Evolutionary conservation across 2,329 filamentous ascomycete species (phyloP), one percentile per base, ranked within the genome.

Genomic region (Zarea fungicola): DNA sequence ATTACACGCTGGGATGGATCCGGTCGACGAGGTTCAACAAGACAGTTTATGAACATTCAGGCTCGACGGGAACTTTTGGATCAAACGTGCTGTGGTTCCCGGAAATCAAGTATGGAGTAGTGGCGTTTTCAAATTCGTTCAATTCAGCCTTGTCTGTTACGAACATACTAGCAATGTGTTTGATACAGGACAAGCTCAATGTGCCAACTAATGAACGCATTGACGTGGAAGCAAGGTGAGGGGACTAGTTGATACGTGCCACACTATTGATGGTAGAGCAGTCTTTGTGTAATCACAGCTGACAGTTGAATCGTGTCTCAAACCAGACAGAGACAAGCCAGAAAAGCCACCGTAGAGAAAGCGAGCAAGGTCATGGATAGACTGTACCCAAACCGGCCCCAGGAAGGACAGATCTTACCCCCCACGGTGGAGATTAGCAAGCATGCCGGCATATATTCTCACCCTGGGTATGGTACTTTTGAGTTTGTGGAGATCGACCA

Each of bases 1-100:
- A 22, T 21, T 47, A 47, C 19, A 32, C 29, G 10, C 34, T 47
- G 10, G 43, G 43, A n/a, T 47, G 43, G 43, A 14, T 10, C 6
- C 21, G 23, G 21, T 22, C n/a, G 6, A 13, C 25, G 10, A 37
- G 26, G 3, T 16, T 29, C 28, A 34, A 28, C 16, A 34, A 42
- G 46, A 34, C 23, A 18, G 26, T 42, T 26, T 42, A 48, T 10
- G 31, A 19, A 4, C 46, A 48, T 37, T 26, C 23, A 16, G 37
- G 46, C 29, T 41, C 36, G 13, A 48, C 36, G 5, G 46, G 37
- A 8, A 42, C 36, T 9, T 48, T 48, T 14, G 29, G 29, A 9
- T 13, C 36, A 5, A 21, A 18, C 21, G 29, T 41, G 11, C 22
- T 42, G 13, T 42, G 46, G 46, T 29, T 48, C 2, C 46, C 37